Evolutionary conservation across 2,329 filamentous ascomycete species (phyloP).

Genomic region (Diplodia scrobiculata): DNA sequence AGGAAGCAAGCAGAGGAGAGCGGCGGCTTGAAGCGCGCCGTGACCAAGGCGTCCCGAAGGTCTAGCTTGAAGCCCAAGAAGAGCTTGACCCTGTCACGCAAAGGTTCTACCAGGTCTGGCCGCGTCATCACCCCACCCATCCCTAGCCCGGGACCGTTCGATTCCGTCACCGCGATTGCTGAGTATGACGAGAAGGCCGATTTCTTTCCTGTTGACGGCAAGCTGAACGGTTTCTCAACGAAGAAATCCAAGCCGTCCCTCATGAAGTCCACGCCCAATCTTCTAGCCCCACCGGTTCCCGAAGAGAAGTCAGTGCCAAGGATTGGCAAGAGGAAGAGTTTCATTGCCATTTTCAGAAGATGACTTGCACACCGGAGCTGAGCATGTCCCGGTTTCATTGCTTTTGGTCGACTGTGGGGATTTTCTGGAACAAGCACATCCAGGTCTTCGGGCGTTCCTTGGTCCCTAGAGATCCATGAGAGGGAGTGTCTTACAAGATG

Average conservation of each 20-base stretch:
- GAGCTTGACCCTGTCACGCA: constrained; percentile 43
- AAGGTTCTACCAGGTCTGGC: constrained; percentile 38
- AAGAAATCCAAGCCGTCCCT: constrained; percentile 29
- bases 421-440: constrained; percentile 8
- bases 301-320: constrained; percentile 40
- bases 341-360: constrained; percentile 49
- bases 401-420: not conserved
- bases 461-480: not conserved
- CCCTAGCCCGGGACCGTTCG: constrained; percentile 42
- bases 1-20: constrained; percentile 49
- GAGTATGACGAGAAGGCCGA: constrained; percentile 12
- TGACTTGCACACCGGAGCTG: constrained; percentile 28
- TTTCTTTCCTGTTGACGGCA: constrained; percentile 34
- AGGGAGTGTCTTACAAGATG: constrained; percentile 5
- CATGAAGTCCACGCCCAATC: constrained; percentile 30
- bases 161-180: constrained; percentile 40
- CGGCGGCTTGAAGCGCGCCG: constrained; percentile 47
- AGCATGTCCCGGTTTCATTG: not conserved
- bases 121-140: constrained; percentile 40
- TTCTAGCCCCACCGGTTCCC: constrained; percentile 39
- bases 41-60: constrained; percentile 44
- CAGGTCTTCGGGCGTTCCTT: not conserved
- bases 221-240: constrained; percentile 33
- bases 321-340: constrained; percentile 52
- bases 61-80: constrained; percentile 42